These are phyloP conservation scores for Amylostereum chailletii DNA, from an alignment of 1,284 basidiomycete species.

Conservation along the genomic window DNA sequence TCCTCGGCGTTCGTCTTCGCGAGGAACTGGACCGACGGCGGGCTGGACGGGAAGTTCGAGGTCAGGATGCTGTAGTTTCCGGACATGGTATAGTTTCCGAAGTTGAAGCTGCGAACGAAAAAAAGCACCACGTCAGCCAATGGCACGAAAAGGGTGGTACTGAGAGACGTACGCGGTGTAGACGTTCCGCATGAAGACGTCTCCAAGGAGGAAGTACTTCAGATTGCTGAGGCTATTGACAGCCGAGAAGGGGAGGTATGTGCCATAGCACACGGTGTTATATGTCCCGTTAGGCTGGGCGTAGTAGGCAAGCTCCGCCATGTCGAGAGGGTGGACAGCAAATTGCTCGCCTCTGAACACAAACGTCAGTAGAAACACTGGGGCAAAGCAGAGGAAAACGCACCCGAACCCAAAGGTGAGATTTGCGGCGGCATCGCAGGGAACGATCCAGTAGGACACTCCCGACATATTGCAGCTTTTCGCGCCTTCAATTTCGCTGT, in stretches of 20 bases:
- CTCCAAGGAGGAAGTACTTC: slow-evolving; percentile 1
- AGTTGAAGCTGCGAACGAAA: too few relatives aligned
- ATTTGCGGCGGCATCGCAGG: neutral
- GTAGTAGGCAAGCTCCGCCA: neutral
- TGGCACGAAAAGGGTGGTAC: too few relatives aligned
- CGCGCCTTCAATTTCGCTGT: neutral
- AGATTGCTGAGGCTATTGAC: too few relatives aligned
- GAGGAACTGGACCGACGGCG: neutral
- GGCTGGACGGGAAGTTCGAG: too few relatives aligned
- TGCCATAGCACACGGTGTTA: neutral
- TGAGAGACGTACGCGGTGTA: slow-evolving; percentile 1
- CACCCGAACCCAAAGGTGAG: slow-evolving; percentile 1
- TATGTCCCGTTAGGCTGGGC: neutral
- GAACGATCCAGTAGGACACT: neutral
- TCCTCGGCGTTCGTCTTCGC: neutral
- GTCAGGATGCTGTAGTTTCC: too few relatives aligned
- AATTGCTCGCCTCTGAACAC: neutral
- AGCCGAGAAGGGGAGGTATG: neutral
- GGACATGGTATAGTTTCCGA: too few relatives aligned
- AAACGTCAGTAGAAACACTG: too few relatives aligned
- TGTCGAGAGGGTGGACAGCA: slow-evolving; percentile 1
- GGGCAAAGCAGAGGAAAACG: neutral
- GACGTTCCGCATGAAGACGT: slow-evolving; percentile 4
- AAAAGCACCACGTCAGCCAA: too few relatives aligned
- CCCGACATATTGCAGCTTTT: neutral